A percentile compares a stretch with the other conserved stretches of the same genome.
Evolutionary conservation across 2,329 filamentous ascomycete genomes (phyloP).

Genomic region (Cladosporium oxysporum): DNA sequence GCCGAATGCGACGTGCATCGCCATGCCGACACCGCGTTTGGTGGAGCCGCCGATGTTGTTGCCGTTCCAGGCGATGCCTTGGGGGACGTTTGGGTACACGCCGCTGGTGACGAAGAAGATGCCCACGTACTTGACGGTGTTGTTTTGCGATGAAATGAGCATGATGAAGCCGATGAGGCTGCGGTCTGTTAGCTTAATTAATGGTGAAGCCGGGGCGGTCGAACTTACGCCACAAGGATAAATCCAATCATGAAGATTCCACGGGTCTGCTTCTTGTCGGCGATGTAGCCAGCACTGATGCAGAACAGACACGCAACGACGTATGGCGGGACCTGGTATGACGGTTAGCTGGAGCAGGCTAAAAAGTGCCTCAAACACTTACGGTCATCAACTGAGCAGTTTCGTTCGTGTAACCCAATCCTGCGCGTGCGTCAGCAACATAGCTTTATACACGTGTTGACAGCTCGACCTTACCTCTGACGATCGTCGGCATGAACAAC

Average conservation of each 20-base stretch:
- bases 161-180: slow-evolving; percentile 71
- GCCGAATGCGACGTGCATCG: slow-evolving; percentile 57
- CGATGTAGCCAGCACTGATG: slow-evolving; percentile 27
- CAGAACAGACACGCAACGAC: slow-evolving; percentile 31
- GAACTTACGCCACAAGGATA: slow-evolving; percentile 26
- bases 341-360: not conserved
- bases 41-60: slow-evolving; percentile 59
- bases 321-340: slow-evolving; percentile 43
- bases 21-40: slow-evolving; percentile 59
- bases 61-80: slow-evolving; percentile 59
- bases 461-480: slow-evolving; percentile 41
- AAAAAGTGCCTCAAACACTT: not conserved
- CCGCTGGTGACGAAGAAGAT: slow-evolving; percentile 32
- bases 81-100: slow-evolving; percentile 56
- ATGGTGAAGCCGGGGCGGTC: not conserved
- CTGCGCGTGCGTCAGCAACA: not conserved
- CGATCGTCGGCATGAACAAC: slow-evolving; percentile 38
- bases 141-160: slow-evolving; percentile 64
- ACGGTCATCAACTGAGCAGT: slow-evolving; percentile 45
- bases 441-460: not conserved
- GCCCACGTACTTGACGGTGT: slow-evolving; percentile 42
- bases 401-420: slow-evolving; percentile 44
- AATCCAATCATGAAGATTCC: slow-evolving; percentile 24
- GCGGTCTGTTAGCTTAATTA: not conserved
- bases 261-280: slow-evolving; percentile 28